Conservation (phyloP, 2,329 filamentous ascomycete genomes). For the Claviceps maximensis region DNA sequence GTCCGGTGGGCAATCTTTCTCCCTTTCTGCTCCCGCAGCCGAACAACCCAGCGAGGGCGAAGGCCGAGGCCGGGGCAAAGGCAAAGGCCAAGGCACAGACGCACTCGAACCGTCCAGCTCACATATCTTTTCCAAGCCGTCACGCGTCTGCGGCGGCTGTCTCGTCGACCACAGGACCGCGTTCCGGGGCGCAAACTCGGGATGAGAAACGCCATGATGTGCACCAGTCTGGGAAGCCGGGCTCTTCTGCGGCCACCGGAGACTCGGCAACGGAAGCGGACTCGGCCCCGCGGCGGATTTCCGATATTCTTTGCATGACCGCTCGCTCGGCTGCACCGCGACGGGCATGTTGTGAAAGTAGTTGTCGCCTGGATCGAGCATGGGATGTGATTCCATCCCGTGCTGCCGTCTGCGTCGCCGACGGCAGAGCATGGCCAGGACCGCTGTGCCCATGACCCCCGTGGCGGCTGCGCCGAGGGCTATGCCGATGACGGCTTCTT, state of each 20-base stretch:
- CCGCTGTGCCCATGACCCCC: constrained; percentile 16
- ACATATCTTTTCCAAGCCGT: neutral
- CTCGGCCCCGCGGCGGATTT: constrained; percentile 8
- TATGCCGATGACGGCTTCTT: constrained; percentile 25
- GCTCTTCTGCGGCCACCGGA: neutral
- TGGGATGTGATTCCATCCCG: constrained; percentile 18
- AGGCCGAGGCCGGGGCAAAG: no score
- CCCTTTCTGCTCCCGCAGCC: no score
- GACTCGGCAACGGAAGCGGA: constrained; percentile 1
- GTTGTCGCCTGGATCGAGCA: constrained; percentile 13
- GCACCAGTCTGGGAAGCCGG: neutral
- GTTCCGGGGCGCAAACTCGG: neutral
- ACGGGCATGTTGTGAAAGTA: constrained; percentile 8
- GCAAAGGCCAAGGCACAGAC: neutral
- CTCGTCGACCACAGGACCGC: neutral
- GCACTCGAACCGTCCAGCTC: constrained; percentile 9
- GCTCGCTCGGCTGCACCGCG: constrained; percentile 11
- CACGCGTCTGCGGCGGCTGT: neutral
- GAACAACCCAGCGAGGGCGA: no score
- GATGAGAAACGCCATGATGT: neutral
- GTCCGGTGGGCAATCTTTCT: no score
- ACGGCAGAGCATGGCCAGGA: constrained; percentile 13
- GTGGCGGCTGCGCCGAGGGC: constrained; percentile 22
- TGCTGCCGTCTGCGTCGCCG: constrained; percentile 15
- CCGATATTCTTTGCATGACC: constrained; percentile 10